Conservation (phyloP, 176 grass and related monocot genomes). For the Saccharum spontaneum region DNA sequence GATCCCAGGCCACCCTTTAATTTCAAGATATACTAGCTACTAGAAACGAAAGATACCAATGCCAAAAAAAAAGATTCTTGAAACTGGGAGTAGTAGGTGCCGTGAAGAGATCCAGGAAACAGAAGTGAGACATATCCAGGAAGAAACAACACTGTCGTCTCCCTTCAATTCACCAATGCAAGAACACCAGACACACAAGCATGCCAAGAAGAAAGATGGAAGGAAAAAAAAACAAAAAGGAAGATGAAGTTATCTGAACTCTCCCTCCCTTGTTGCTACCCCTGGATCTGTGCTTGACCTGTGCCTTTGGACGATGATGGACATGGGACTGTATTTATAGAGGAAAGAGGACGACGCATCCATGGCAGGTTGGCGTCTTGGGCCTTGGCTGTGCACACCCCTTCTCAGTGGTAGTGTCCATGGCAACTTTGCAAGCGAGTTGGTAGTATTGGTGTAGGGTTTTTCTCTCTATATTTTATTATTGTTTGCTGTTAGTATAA, state of each 20-base stretch:
- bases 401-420: background rate
- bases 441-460: background rate
- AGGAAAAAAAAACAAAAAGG: background rate
- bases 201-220: background rate
- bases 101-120: background rate
- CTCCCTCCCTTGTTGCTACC: background rate
- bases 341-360: background rate
- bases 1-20: background rate
- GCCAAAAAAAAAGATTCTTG: background rate
- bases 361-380: background rate
- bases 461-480: background rate
- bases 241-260: background rate
- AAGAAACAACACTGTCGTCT: background rate
- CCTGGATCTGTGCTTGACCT: background rate
- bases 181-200: background rate
- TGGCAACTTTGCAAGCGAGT: background rate
- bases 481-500: background rate
- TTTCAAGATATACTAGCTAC: background rate
- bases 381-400: background rate
- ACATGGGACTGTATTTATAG: constrained; percentile 40
- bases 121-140: background rate
- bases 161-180: background rate
- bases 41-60: background rate
- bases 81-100: background rate
- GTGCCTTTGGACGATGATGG: background rate